phyloP scores from a whole-genome alignment of 73 alveolate genomes.

The Paramecium caudatum region DNA sequence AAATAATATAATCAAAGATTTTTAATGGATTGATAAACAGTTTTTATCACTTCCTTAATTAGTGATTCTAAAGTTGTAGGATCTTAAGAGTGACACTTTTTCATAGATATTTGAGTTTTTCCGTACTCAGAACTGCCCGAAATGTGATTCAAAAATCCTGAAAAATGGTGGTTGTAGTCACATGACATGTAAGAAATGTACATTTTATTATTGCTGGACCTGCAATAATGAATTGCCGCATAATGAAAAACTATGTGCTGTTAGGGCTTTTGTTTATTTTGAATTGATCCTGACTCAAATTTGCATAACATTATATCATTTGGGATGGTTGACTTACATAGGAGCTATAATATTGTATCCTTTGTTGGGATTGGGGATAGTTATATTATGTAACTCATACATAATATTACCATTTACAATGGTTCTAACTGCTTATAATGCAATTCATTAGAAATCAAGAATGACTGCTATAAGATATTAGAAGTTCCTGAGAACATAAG shows the following conservation, averaged over 20 bases:
- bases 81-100: neutral
- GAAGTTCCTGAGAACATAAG: too few species aligned
- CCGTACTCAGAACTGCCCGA: neutral
- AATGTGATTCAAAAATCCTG: constrained; percentile 1
- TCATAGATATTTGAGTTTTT: constrained; percentile 2
- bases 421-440: neutral
- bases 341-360: neutral
- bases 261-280: neutral
- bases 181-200: constrained; percentile 30
- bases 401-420: neutral
- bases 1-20: neutral
- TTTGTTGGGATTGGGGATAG: neutral
- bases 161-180: constrained; percentile 52
- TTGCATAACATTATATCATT: neutral
- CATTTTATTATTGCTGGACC: constrained; percentile 28
- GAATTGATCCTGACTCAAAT: neutral
- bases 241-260: neutral
- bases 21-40: constrained; percentile 23
- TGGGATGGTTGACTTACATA: neutral
- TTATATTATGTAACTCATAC: neutral
- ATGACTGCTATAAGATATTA: too few species aligned
- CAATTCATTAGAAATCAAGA: too few species aligned
- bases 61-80: neutral
- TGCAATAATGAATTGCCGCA: neutral
- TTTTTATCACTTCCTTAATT: neutral